These are phyloP conservation scores for Brettanomyces sp. DNA, from an alignment of 805 yeast genomes.

Conservation along the genomic window DNA sequence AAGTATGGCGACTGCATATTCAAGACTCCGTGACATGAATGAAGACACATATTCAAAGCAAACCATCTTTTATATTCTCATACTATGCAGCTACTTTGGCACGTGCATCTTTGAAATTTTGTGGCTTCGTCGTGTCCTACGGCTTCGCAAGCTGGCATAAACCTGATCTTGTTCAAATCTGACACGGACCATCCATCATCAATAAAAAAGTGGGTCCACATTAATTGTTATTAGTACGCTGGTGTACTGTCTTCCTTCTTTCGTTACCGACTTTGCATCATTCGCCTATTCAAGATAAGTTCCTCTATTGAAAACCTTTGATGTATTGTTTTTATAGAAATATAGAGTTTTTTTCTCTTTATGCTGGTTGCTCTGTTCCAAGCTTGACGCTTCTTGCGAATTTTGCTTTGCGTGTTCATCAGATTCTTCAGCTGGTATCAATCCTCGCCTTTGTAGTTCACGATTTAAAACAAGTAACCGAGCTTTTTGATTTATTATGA, in stretches of 20 bases:
- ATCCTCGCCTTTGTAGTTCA: slow-evolving; percentile 40
- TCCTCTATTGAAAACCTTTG: too few relatives aligned
- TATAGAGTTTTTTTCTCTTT: not conserved
- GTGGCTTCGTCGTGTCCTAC: not conserved
- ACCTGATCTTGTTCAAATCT: too few relatives aligned
- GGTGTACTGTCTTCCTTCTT: too few relatives aligned
- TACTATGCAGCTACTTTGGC: slow-evolving; percentile 2
- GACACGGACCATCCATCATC: too few relatives aligned
- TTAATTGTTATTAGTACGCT: too few relatives aligned
- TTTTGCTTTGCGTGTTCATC: not conserved
- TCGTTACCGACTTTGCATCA: too few relatives aligned
- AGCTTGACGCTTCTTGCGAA: not conserved
- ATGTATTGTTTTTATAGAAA: too few relatives aligned
- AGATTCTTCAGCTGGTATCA: slow-evolving; percentile 1
- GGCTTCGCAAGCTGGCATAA: not conserved
- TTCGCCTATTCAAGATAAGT: too few relatives aligned
- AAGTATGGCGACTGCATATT: slow-evolving; percentile 10
- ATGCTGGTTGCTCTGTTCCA: not conserved
- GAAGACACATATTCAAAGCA: slow-evolving; percentile 16
- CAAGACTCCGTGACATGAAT: slow-evolving; percentile 18
- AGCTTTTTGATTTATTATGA: slow-evolving; percentile 40
- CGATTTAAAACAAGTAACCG: slow-evolving; percentile 35
- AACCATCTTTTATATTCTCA: slow-evolving; percentile 6
- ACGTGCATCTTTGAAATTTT: not conserved
- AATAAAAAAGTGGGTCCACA: too few relatives aligned